Base-by-base conservation (phyloP, 1,139 yeast species). In the Meyerozyma sp. region DNA sequence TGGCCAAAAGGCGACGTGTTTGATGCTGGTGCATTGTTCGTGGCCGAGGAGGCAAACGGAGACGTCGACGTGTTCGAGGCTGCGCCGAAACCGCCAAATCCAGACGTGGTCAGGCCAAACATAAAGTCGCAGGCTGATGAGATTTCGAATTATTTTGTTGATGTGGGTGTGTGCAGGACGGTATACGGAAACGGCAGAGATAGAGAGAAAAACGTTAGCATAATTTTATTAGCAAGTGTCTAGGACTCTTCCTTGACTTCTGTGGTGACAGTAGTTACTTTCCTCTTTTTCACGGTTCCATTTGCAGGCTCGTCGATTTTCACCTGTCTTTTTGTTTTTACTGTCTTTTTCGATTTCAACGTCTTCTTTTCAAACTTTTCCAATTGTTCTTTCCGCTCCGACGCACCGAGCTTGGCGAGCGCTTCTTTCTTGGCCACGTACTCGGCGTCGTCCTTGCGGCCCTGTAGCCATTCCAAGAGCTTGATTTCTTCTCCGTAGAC, bases 401-500 rank as follows among this genome's bases (percentile, higher is more conserved):
- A 75, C 6, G 68, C 75, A 1, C 93, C 94, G 26, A 66, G 54
- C 29, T 68, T 70, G 39, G 77, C 75, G 44, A 91, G 63, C 44
- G 69, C 77, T 23, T 66, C 68, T 8, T 67, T 57, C 56, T 78
- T 84, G 1, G 57, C 71, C 2, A 70, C 39, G 41, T 75, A 73
- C 50, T 85, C 94, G 16, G 63, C 56, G 49, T 86, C 90, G 2
- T 52, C 63, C 3, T 59, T 44, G 45, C 67, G 78, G 2, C 80
- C 93, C 35, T 73, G 73, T 43, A 84, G 65, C 88, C 87, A 85
- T 59, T 85, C 90, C 40, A 83, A 64, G 32, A 81, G 62, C 55
- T 86, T 84, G 48, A 94, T 84, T 61, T 93, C 98, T 41, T 83
- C 85, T 1, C 91, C 96, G 61, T 91, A 86, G 1, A 74, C 63